These are phyloP conservation scores for Cryptosporidium tyzzeri DNA, from an alignment of 169 alveolate species.

Conservation along the genomic window DNA sequence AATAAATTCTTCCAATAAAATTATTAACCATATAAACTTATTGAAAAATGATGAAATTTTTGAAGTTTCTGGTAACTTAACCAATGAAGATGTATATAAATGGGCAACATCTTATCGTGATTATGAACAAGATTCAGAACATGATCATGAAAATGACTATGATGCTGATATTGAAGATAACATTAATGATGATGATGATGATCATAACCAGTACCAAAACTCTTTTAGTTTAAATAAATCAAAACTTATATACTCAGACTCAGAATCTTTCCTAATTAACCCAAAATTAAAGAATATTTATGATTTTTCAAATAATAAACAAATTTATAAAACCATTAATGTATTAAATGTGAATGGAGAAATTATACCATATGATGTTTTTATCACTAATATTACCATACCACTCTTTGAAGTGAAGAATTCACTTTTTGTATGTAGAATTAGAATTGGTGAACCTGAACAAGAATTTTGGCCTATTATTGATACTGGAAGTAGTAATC, in stretches of 20 bases:
- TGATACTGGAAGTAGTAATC: constrained; percentile 88
- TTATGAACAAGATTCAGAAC: not conserved
- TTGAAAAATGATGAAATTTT: constrained; percentile 4
- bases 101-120: constrained; percentile 38
- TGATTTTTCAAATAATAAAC: not conserved
- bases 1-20: not conserved
- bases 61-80: constrained; percentile 25
- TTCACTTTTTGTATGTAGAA: constrained; percentile 51
- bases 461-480: constrained; percentile 86
- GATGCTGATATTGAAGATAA: not conserved
- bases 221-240: not conserved
- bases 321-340: constrained; percentile 12
- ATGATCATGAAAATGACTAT: not conserved
- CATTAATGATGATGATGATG: not conserved
- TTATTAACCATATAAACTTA: not conserved
- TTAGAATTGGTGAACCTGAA: constrained; percentile 84
- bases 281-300: not conserved
- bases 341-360: not conserved
- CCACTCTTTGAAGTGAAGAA: constrained; percentile 54
- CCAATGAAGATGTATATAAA: constrained; percentile 34
- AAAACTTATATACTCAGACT: not conserved
- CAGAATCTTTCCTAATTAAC: constrained; percentile 12
- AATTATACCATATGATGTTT: constrained; percentile 20
- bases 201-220: not conserved
- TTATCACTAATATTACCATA: constrained; percentile 31